Base-by-base conservation (phyloP, 176 grass and related monocot genomes). In the Typha latifolia region DNA sequence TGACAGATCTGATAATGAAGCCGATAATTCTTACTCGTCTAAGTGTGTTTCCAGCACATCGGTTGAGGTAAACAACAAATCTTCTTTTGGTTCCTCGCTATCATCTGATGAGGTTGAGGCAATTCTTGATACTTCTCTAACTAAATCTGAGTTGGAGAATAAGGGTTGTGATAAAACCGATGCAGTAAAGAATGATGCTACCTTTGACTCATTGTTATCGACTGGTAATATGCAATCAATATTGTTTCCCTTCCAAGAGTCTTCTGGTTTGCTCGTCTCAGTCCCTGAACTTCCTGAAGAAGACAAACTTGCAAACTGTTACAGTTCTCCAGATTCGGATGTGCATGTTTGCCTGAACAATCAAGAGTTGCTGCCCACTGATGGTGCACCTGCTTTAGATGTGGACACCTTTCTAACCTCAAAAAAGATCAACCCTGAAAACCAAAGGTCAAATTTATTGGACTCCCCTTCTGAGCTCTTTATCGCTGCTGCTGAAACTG, bases 31-130 rank as follows among this genome's bases (percentile, higher is more conserved):
- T 67, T 47, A 23, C 62, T 68, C 49, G 3, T 49, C 31, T 18
- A 59, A 70, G 27, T 66, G 68, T 67, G 59, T 16, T 62, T 5
- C 50, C 18, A 3, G 63, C 57, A 13, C 47, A 71, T 69, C 47
- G 37, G 47, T 5, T 74, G 62, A 69, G 68, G 48, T 69, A 49
- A 66, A 78, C 62, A 70, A 62, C 57, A 59, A 64, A 64, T 32
- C n/a, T 27, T 4, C 43, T 64, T 4, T 66, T 49, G 16, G 20
- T 72, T 21, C 66, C 57, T 66, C 31, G 18, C n/a, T 63, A 32
- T 62, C 77, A 57, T 80, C 24, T 62, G 43, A 69, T 62, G 77
- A 74, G 34, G 72, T 72, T 69, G 57, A 74, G 37, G 50, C 32
- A 62, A 26, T 51, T 75, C 47, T 66, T 18, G 29, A 72, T 50